phyloP scores from a whole-genome alignment of 1,139 yeast species.

The Eremothecium sinecaudum region DNA sequence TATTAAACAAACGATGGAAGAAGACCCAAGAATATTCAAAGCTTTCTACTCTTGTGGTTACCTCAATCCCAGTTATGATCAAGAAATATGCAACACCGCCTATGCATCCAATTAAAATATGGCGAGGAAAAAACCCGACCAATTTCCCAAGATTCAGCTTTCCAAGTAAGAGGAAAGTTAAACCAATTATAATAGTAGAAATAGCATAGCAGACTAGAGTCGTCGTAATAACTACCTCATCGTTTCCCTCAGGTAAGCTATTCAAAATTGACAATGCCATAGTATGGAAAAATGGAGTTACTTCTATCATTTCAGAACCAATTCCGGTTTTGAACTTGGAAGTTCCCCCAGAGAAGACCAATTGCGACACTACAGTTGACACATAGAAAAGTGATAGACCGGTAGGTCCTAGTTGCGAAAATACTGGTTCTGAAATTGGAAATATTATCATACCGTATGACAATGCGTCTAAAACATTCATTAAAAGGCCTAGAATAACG shows the following conservation, averaged over 20 bases:
- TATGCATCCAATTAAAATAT: conserved; percentile 89
- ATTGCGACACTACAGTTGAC: conserved; percentile 78
- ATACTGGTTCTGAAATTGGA: conserved; percentile 75
- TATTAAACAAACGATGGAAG: conserved; percentile 39
- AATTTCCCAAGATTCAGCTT: conserved; percentile 70
- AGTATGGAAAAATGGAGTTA: conserved; percentile 92
- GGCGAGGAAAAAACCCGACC: conserved; percentile 94
- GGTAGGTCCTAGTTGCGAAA: conserved; percentile 70
- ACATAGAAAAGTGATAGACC: conserved; percentile 92
- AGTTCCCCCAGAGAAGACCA: conserved; percentile 82
- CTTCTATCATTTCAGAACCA: conserved; percentile 97
- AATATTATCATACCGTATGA: conserved; percentile 97
- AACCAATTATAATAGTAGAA: conserved; percentile 77
- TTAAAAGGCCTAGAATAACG: conserved; percentile 70
- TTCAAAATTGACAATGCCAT: conserved; percentile 71
- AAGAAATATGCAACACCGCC: conserved; percentile 97
- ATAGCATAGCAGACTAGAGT: conserved; percentile 78
- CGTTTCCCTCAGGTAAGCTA: conserved; percentile 42
- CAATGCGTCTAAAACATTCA: conserved; percentile 84
- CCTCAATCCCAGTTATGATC: conserved; percentile 83
- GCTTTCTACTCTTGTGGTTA: conserved; percentile 71
- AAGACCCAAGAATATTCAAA: conserved; percentile 55
- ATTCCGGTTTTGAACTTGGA: conserved; percentile 82
- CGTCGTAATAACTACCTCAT: conserved; percentile 67
- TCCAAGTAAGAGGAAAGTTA: conserved; percentile 69